These are phyloP conservation scores for Acacia pycnantha DNA, from an alignment of 331 rosid genomes.

Conservation along the genomic window DNA sequence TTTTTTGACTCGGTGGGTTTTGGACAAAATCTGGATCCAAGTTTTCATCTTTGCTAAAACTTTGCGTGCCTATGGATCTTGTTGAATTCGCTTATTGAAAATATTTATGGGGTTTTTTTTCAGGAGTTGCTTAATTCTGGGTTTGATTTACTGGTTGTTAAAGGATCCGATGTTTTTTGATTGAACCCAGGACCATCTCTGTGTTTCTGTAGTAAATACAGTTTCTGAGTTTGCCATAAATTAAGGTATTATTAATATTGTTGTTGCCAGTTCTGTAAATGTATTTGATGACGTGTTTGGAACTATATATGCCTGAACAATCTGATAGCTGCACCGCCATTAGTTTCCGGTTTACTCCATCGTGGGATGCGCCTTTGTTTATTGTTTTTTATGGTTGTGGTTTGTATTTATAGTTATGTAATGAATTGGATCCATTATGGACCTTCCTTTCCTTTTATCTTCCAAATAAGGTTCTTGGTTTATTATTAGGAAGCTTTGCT, in stretches of 20 bases:
- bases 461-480: constrained; percentile 8
- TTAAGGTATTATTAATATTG: constrained; percentile 50
- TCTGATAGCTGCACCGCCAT: constrained; percentile 27
- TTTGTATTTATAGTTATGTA: constrained; percentile 17
- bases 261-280: constrained; percentile 26
- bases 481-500: constrained; percentile 1
- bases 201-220: constrained; percentile 44
- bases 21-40: constrained; percentile 48
- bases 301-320: constrained; percentile 27
- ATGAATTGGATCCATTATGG: constrained; percentile 48
- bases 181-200: constrained; percentile 61
- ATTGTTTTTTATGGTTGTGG: constrained; percentile 2
- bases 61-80: constrained; percentile 56
- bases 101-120: constrained; percentile 35
- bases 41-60: constrained; percentile 47
- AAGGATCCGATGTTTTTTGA: constrained; percentile 69
- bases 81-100: constrained; percentile 36
- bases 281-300: constrained; percentile 37
- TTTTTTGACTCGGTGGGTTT: constrained; percentile 70
- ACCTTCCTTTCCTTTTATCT: constrained; percentile 10
- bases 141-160: constrained; percentile 61
- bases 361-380: constrained; percentile 17
- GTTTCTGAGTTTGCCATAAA: constrained; percentile 47
- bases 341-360: constrained; percentile 27
- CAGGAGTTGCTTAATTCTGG: constrained; percentile 58